Conservation (phyloP, 768 basidiomycete genomes). For the Psilocybe azurescens region DNA sequence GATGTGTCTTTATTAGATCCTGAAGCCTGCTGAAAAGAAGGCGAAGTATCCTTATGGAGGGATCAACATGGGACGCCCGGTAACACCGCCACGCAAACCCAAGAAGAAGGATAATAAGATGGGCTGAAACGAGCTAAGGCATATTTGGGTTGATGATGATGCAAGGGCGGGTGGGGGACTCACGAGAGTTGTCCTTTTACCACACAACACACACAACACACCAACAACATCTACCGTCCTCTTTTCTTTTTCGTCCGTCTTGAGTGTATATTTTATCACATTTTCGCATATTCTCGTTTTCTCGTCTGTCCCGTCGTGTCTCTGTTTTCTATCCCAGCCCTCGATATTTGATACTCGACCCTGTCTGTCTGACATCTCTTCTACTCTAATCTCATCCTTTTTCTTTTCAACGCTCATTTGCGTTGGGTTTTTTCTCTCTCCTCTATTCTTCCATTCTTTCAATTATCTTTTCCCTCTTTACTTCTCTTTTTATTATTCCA, state of each 20-base stretch:
- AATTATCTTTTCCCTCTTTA: slow-evolving; percentile 2
- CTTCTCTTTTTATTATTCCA: slow-evolving; percentile 11
- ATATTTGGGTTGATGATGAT: slow-evolving; percentile 11
- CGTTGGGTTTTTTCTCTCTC: no score
- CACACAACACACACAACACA: neutral
- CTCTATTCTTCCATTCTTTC: neutral
- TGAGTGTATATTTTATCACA: slow-evolving; percentile 13
- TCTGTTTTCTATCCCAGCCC: no score
- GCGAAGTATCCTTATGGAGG: slow-evolving; percentile 90
- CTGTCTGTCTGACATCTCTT: no score
- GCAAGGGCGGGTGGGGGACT: slow-evolving; percentile 7
- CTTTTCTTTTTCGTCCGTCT: neutral
- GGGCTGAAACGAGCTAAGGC: slow-evolving; percentile 20
- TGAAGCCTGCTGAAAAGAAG: slow-evolving; percentile 99
- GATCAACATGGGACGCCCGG: slow-evolving; percentile 85
- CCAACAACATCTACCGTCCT: slow-evolving; percentile 10
- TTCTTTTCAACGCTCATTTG: no score
- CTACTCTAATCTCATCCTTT: no score
- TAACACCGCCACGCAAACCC: slow-evolving; percentile 96
- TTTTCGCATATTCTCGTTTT: slow-evolving; percentile 11
- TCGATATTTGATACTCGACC: no score
- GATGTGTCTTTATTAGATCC: slow-evolving; percentile 60
- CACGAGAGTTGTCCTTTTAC: no score
- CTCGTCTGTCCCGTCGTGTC: neutral
- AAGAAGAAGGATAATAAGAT: slow-evolving; percentile 93